phyloP scores from a whole-genome alignment of 305 asterid species.

The Fraxinus paxiana region DNA sequence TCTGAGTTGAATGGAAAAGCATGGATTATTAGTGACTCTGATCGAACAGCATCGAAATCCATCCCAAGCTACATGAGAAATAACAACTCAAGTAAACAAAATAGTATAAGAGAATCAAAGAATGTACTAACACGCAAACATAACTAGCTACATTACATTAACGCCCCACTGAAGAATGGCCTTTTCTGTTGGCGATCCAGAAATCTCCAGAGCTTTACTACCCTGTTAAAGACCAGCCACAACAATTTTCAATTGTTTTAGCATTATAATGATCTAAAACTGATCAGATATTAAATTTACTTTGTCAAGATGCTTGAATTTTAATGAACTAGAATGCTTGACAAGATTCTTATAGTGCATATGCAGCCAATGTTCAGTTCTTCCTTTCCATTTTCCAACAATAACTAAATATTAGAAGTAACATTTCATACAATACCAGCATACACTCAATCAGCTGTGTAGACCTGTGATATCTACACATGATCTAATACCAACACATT shows the following conservation, averaged over 20 bases:
- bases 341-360: background rate
- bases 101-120: conserved; percentile 8
- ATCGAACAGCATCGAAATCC: conserved; percentile 58
- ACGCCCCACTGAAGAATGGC: conserved; percentile 91
- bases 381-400: background rate
- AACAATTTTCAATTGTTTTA: background rate
- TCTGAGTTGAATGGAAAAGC: conserved; percentile 95
- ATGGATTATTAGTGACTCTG: conserved; percentile 56
- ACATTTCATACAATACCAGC: background rate
- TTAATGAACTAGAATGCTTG: background rate
- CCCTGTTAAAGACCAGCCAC: conserved; percentile 46
- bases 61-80: conserved; percentile 64
- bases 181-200: conserved; percentile 98
- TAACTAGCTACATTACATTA: conserved; percentile 39
- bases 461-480: background rate
- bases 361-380: background rate
- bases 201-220: conserved; percentile 64
- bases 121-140: background rate
- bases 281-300: background rate
- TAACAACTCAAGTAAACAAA: conserved; percentile 20
- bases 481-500: background rate
- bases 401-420: background rate
- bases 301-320: background rate
- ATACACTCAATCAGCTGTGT: background rate
- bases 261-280: background rate